Evolutionary conservation across 352 stramenopile species (phyloP).

Genomic region (Halophytophthora polymorphica): DNA sequence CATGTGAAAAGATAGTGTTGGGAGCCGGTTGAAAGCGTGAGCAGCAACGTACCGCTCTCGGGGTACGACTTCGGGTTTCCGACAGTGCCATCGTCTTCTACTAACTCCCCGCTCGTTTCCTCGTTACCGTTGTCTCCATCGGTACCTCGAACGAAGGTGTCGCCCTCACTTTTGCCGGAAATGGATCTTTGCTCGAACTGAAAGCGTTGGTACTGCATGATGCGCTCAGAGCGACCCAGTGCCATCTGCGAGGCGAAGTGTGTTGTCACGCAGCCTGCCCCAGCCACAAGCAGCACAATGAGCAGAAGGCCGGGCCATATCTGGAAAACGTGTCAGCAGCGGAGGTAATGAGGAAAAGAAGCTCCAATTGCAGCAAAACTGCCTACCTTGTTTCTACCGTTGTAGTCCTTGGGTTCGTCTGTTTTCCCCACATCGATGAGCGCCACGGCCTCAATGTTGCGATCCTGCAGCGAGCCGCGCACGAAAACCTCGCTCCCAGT

Average conservation of each 20-base stretch:
- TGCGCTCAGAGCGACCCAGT: slow-evolving; percentile 12
- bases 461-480: slow-evolving; percentile 25
- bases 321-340: slow-evolving; percentile 10
- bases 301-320: slow-evolving; percentile 46
- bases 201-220: slow-evolving; percentile 17
- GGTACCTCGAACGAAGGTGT: slow-evolving; percentile 9
- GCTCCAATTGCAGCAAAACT: slow-evolving; percentile 1
- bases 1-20: too few relatives aligned
- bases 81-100: slow-evolving; percentile 24
- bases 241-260: too few relatives aligned
- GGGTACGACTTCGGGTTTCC: slow-evolving; percentile 75
- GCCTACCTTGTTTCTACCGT: slow-evolving; percentile 8
- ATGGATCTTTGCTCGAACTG: slow-evolving; percentile 21
- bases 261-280: slow-evolving; percentile 22
- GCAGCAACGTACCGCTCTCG: slow-evolving; percentile 15
- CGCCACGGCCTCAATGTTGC: slow-evolving; percentile 27
- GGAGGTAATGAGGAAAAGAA: background rate
- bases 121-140: slow-evolving; percentile 15
- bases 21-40: too few relatives aligned
- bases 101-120: slow-evolving; percentile 24
- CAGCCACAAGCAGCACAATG: slow-evolving; percentile 27
- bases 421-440: slow-evolving; percentile 6
- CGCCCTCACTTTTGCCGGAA: slow-evolving; percentile 14
- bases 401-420: slow-evolving; percentile 27
- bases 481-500: slow-evolving; percentile 1